These are phyloP conservation scores for Biscutella laevigata DNA, from an alignment of 441 rosid genomes.

Conservation along the genomic window DNA sequence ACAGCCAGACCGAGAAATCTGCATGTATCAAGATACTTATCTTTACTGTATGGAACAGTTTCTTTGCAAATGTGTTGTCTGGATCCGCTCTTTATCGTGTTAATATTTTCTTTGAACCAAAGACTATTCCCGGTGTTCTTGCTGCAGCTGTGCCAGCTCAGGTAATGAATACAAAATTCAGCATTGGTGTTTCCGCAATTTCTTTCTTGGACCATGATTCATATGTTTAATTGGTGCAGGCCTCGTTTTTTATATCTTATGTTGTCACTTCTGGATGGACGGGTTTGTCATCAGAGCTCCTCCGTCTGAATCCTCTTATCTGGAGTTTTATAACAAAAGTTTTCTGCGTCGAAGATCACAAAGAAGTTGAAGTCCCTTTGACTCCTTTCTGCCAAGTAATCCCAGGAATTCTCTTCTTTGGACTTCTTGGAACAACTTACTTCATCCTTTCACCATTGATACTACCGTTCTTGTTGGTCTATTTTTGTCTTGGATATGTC, in stretches of 20 bases:
- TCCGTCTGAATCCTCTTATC: constrained; percentile 59
- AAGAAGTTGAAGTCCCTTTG: constrained; percentile 64
- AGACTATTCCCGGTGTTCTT: constrained; percentile 56
- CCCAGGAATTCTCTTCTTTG: constrained; percentile 63
- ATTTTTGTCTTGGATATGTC: constrained; percentile 73
- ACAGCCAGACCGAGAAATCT: constrained; percentile 62
- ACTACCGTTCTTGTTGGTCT: constrained; percentile 80
- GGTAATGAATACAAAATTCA: constrained; percentile 32
- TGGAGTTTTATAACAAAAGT: constrained; percentile 34
- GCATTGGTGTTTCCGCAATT: neutral
- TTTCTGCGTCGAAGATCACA: constrained; percentile 30
- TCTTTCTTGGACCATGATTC: neutral
- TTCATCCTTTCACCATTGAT: constrained; percentile 94
- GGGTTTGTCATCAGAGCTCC: constrained; percentile 70
- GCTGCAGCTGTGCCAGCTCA: constrained; percentile 84
- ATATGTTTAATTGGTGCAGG: constrained; percentile 38
- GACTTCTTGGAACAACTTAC: constrained; percentile 79
- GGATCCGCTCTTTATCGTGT: constrained; percentile 68
- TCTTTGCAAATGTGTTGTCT: constrained; percentile 72
- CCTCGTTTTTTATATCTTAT: constrained; percentile 84
- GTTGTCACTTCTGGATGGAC: constrained; percentile 97
- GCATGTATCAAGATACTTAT: constrained; percentile 64
- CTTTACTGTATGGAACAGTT: constrained; percentile 80
- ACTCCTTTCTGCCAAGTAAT: constrained; percentile 64
- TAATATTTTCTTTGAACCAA: constrained; percentile 64